Conservation (phyloP, 257 asterid species). For the Ophiorrhiza pumila region DNA sequence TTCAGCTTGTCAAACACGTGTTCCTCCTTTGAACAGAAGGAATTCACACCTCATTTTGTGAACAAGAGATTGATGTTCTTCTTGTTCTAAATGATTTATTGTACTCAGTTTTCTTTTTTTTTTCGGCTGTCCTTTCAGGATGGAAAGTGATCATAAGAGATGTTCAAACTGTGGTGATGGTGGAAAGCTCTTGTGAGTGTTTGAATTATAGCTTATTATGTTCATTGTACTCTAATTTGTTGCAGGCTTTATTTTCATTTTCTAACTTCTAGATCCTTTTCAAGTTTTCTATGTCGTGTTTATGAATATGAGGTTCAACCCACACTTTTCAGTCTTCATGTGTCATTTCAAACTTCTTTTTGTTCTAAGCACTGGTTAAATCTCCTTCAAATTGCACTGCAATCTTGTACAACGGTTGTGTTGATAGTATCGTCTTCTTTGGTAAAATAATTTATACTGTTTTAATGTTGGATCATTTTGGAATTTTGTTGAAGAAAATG, state of each 20-base stretch:
- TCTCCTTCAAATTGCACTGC: neutral
- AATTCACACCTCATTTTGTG: neutral
- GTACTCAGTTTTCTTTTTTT: neutral
- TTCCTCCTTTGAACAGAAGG: neutral
- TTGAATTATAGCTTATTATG: neutral
- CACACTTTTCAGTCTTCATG: neutral
- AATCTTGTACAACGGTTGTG: neutral
- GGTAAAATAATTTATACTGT: neutral
- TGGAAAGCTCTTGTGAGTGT: constrained; percentile 34
- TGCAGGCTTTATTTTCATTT: neutral
- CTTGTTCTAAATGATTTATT: neutral
- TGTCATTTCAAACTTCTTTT: neutral
- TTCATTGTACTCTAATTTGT: neutral
- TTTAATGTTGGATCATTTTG: neutral
- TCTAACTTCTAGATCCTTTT: neutral
- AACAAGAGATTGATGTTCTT: neutral
- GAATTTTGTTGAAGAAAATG: neutral
- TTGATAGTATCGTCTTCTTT: neutral
- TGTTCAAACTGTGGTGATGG: constrained; percentile 17
- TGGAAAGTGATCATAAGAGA: constrained; percentile 14
- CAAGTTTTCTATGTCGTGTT: neutral
- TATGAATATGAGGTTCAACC: neutral
- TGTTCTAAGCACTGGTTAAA: neutral
- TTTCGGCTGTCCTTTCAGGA: neutral
- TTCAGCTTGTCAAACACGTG: neutral